Percentiles rank a stretch among this genome's conserved stretches.
Evolutionary conservation across 2,329 filamentous ascomycete genomes (phyloP).

Genomic region (Fusarium austroafricanum): DNA sequence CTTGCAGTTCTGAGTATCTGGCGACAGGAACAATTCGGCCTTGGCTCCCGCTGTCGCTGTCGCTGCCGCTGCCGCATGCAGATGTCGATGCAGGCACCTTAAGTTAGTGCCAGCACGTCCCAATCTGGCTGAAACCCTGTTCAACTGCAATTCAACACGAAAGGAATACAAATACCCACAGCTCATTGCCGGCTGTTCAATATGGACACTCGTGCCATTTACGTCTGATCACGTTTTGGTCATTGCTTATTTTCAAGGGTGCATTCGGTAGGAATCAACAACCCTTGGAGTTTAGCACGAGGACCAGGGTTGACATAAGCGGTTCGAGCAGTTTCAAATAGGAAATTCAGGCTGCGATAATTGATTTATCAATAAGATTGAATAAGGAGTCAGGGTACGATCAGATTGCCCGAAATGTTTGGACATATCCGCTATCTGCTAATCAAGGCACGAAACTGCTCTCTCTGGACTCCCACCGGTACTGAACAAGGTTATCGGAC

Average conservation of each 20-base stretch:
- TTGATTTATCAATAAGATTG: background rate
- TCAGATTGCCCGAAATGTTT: conserved; percentile 12
- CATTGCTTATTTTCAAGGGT: conserved; percentile 7
- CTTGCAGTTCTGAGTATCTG: background rate
- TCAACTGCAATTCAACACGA: background rate
- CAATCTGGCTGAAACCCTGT: conserved; percentile 5
- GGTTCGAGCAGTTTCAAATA: conserved; percentile 1
- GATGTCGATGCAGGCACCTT: conserved; percentile 13
- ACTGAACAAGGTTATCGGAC: conserved; percentile 5
- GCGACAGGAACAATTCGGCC: background rate
- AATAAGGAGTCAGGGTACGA: conserved; percentile 17
- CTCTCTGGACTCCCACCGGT: too few relatives aligned
- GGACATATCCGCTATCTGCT: background rate
- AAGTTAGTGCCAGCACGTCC: conserved; percentile 1
- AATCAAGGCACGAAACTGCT: background rate
- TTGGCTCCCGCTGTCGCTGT: conserved; percentile 8
- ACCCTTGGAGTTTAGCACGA: conserved; percentile 8
- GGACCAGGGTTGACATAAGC: background rate
- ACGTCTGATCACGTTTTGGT: background rate
- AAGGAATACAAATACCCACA: background rate
- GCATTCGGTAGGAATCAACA: background rate
- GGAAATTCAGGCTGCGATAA: background rate
- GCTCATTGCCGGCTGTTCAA: background rate
- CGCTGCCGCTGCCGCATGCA: conserved; percentile 5
- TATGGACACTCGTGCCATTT: background rate